phyloP scores from a whole-genome alignment of 176 grass and related monocot species.

The Juncus effusus region DNA sequence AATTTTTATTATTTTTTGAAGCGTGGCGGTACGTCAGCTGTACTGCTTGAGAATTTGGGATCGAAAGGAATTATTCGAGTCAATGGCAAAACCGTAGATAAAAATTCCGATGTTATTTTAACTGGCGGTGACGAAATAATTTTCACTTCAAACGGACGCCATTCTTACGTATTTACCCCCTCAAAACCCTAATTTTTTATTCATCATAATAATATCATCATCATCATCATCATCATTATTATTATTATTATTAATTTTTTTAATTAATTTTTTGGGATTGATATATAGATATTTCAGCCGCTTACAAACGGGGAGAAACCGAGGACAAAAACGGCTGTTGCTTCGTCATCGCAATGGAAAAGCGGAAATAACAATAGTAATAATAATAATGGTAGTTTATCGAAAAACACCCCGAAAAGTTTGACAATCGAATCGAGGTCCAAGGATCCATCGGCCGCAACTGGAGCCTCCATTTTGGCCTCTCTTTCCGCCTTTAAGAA shows the following conservation, averaged over 20 bases:
- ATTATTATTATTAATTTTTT: constrained; percentile 9
- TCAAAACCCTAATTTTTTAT: neutral
- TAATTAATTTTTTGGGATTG: constrained; percentile 8
- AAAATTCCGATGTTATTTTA: constrained; percentile 61
- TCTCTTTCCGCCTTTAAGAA: constrained; percentile 45
- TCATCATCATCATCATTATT: constrained; percentile 16
- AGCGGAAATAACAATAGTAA: neutral
- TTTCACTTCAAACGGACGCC: constrained; percentile 63
- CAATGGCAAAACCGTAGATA: constrained; percentile 85
- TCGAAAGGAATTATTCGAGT: constrained; percentile 73
- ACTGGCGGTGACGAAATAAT: constrained; percentile 80
- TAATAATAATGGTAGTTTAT: constrained; percentile 7
- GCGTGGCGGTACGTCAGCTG: constrained; percentile 25
- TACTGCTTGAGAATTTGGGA: constrained; percentile 62
- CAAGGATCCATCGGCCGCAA: constrained; percentile 41
- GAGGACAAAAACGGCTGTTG: constrained; percentile 37
- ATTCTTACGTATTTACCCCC: constrained; percentile 89
- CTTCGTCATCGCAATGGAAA: constrained; percentile 27
- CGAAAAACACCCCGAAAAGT: constrained; percentile 17
- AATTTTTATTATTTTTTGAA: constrained; percentile 16
- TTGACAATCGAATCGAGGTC: constrained; percentile 29
- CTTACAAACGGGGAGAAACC: constrained; percentile 60
- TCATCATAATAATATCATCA: too few relatives aligned
- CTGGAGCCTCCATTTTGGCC: constrained; percentile 45
- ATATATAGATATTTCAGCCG: constrained; percentile 76